Evolutionary conservation across 2,329 filamentous ascomycete species (phyloP).

Genomic region (Aureobasidium pullulans): DNA sequence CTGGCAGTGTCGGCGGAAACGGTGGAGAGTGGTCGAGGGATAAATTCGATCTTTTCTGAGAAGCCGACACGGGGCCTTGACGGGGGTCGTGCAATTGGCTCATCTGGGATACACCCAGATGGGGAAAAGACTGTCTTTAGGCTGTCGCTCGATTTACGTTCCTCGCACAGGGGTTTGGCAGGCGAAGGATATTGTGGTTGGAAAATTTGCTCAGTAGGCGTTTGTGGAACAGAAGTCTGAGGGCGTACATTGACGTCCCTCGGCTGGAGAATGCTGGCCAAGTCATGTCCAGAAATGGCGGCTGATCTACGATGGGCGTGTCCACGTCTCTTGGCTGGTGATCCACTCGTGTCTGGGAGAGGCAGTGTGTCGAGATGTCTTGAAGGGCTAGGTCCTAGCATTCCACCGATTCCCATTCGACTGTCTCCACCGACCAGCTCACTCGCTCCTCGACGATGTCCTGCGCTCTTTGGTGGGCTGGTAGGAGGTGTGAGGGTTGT

Average conservation of each 20-base stretch:
- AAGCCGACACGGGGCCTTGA: slow-evolving; percentile 68
- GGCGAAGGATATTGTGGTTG: slow-evolving; percentile 5
- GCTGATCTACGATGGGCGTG: slow-evolving; percentile 75
- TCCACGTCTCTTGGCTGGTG: slow-evolving; percentile 52
- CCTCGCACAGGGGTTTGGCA: not conserved
- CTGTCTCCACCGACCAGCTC: slow-evolving; percentile 76
- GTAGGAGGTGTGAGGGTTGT: slow-evolving; percentile 25
- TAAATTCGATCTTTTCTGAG: slow-evolving; percentile 75
- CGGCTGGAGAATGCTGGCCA: slow-evolving; percentile 61
- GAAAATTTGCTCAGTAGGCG: not conserved
- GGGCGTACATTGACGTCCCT: slow-evolving; percentile 38
- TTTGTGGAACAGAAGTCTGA: slow-evolving; percentile 4
- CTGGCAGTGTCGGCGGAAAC: slow-evolving; percentile 80
- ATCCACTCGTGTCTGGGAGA: slow-evolving; percentile 42
- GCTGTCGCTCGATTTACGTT: not conserved
- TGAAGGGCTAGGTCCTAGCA: slow-evolving; percentile 62
- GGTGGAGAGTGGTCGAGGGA: slow-evolving; percentile 72
- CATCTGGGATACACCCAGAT: not conserved
- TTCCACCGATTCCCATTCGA: slow-evolving; percentile 43
- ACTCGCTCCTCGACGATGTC: slow-evolving; percentile 70
- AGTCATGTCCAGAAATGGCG: slow-evolving; percentile 76
- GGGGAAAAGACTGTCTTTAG: not conserved
- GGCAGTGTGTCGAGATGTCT: slow-evolving; percentile 56
- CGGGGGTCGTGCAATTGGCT: slow-evolving; percentile 26
- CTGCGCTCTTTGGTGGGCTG: slow-evolving; percentile 48